Base-by-base conservation (phyloP, 2,329 filamentous ascomycete species). In the Orbilia brochopaga region DNA sequence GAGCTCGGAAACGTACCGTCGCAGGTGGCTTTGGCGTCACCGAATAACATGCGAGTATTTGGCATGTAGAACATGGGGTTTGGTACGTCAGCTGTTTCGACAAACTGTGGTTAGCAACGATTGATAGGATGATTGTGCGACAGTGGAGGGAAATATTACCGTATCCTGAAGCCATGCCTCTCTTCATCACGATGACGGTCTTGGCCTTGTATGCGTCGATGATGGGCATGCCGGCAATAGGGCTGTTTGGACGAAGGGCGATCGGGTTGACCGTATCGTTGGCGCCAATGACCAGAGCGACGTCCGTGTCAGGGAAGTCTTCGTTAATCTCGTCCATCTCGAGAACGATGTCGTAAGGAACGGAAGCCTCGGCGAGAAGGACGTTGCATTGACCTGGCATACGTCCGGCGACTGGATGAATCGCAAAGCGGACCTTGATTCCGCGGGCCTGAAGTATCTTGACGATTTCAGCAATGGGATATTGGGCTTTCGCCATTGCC, bases 291-390 rank as follows among this genome's bases (percentile, higher is more conserved):
- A 96, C 91, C 2, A 96, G 85, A 0, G 90, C 92, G 8, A 96
- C 83, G 76, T 96, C 92, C 0, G 92, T 95, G 27, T 94, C 89
- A 5, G 83, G 80, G 79, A 96, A 96, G 77, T 96, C 91, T 74
- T 95, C 91, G 79, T 96, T 96, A 81, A 96, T 95, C 82, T 96
- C 92, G 76, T 96, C 92, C 91, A 96, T 96, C 80, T 96, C 91
- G 51, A 95, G 84, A 27, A 96, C 91, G 63, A 96, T 93, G 76
- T 96, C 92, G 77, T 96, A 96, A 1, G 91, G 91, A 30, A 96
- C 92, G 35, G 85, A 88, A 0, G 92, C 92, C 79, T 96, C 92
- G 0, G 92, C 92, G 13, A 96, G 86, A 1, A 96, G 83, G 2
- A 96, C 91, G 77, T 96, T 96, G 81, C 91, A 96, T 80, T 96